Evolutionary conservation across 2,329 filamentous ascomycete species (phyloP).

Genomic region (Botrytis sinoallii): DNA sequence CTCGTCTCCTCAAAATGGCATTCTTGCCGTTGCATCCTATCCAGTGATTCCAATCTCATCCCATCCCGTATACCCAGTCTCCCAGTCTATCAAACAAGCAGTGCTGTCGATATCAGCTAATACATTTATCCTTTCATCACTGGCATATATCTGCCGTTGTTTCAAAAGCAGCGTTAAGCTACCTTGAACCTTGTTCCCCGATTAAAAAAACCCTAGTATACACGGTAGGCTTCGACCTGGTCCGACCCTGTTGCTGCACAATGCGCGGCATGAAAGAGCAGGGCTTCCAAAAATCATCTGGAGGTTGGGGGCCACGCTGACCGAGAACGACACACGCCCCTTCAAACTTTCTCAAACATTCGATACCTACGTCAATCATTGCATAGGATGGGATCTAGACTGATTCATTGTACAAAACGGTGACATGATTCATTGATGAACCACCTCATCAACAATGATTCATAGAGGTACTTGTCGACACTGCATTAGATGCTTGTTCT

Average conservation of each 20-base stretch:
- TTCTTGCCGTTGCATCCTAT: not conserved
- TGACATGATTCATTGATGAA: not conserved
- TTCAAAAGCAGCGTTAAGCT: constrained; percentile 15
- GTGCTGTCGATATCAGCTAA: not conserved
- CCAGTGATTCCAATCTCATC: not conserved
- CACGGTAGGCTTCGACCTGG: not conserved
- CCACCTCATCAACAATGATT: not conserved
- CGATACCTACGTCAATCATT: not conserved
- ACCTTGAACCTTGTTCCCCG: constrained; percentile 16
- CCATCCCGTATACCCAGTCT: not conserved
- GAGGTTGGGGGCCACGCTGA: constrained; percentile 9
- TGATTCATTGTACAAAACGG: not conserved
- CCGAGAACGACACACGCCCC: not conserved
- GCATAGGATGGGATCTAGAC: not conserved
- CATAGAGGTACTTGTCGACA: not conserved
- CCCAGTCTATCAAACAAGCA: not conserved
- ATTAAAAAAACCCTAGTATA: constrained; percentile 1
- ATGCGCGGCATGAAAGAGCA: constrained; percentile 12
- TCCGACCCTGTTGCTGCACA: constrained; percentile 15
- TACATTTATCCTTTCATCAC: not conserved
- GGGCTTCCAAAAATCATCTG: constrained; percentile 5
- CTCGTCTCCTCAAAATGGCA: not conserved
- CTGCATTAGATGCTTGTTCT: constrained; percentile 4
- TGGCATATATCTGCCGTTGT: constrained; percentile 15
- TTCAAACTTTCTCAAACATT: not conserved